These are phyloP conservation scores for Diddensiella santjacobensis DNA, from an alignment of 805 yeast genomes.

Conservation along the genomic window DNA sequence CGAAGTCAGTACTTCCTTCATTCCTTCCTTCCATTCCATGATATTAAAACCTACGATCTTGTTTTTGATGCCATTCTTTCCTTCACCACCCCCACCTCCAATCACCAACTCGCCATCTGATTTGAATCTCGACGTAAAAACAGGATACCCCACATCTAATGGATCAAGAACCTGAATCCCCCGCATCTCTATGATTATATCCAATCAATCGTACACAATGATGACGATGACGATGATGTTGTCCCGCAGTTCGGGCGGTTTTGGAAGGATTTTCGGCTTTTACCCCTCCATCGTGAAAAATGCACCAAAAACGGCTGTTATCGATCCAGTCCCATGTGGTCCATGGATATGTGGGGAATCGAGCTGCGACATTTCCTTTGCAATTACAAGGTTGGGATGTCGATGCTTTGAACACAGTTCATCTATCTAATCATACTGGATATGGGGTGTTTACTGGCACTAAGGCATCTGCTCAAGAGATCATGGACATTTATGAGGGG, in stretches of 20 bases:
- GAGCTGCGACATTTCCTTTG: conserved; percentile 85
- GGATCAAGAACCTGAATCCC: conserved; percentile 2
- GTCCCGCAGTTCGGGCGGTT: not conserved
- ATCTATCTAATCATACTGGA: conserved; percentile 90
- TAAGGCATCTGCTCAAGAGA: conserved; percentile 42
- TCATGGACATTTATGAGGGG: conserved; percentile 53
- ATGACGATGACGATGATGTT: not conserved
- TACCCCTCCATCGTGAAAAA: no score
- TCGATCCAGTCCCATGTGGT: conserved; percentile 86
- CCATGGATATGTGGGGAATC: conserved; percentile 94
- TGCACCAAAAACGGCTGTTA: conserved; percentile 32
- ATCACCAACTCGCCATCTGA: conserved; percentile 58
- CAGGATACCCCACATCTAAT: conserved; percentile 45
- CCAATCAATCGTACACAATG: not conserved
- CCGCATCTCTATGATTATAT: no score
- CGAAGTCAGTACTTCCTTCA: no score
- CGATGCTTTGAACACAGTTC: conserved; percentile 82
- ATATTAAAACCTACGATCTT: conserved; percentile 43
- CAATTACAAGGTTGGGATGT: conserved; percentile 91
- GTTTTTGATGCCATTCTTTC: conserved; percentile 83
- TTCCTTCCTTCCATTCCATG: not conserved
- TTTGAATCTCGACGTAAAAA: conserved; percentile 72
- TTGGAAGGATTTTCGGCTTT: not conserved
- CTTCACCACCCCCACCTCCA: conserved; percentile 96
- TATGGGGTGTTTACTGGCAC: conserved; percentile 66